Conservation (phyloP, 768 basidiomycete genomes). For the Boletus sp. region DNA sequence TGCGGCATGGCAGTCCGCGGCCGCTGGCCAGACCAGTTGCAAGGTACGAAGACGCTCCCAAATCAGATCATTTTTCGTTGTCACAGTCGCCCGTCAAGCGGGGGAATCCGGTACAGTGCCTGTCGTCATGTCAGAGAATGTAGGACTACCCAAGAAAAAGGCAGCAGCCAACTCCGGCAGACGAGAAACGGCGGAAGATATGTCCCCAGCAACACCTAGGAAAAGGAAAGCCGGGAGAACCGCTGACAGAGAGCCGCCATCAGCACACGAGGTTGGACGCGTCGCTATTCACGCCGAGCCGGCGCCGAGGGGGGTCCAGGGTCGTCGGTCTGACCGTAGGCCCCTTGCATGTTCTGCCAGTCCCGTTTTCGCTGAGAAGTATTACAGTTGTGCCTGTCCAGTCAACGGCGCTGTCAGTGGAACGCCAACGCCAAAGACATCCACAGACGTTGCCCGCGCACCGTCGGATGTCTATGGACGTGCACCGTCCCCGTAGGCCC, state of each 20-base stretch:
- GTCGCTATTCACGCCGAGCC: constrained; percentile 12
- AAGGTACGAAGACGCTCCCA: constrained; percentile 24
- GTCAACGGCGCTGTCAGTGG: constrained; percentile 10
- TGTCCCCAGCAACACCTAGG: constrained; percentile 15
- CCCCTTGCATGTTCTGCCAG: neutral
- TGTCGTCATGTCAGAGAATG: constrained; percentile 29
- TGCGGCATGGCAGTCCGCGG: constrained; percentile 20
- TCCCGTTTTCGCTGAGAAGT: constrained; percentile 10
- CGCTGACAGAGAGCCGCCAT: constrained; percentile 9
- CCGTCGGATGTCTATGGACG: constrained; percentile 28
- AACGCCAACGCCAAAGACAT: constrained; percentile 28
- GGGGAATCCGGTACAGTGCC: constrained; percentile 5
- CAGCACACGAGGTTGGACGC: constrained; percentile 13
- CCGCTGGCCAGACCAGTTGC: constrained; percentile 7
- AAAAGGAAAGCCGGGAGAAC: constrained; percentile 29
- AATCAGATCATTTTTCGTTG: constrained; percentile 23
- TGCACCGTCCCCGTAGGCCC: constrained; percentile 24
- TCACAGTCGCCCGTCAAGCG: constrained; percentile 15
- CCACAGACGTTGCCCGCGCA: constrained; percentile 19
- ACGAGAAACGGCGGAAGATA: constrained; percentile 17
- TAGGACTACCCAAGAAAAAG: constrained; percentile 23
- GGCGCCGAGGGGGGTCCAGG: constrained; percentile 20
- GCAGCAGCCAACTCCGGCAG: constrained; percentile 10
- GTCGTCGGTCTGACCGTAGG: constrained; percentile 30
- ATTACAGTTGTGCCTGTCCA: constrained; percentile 21